Percentiles rank a stretch among this genome's conserved stretches.
Conservation (phyloP, 2,329 filamentous ascomycete species). For the Fusarium sp. region DNA sequence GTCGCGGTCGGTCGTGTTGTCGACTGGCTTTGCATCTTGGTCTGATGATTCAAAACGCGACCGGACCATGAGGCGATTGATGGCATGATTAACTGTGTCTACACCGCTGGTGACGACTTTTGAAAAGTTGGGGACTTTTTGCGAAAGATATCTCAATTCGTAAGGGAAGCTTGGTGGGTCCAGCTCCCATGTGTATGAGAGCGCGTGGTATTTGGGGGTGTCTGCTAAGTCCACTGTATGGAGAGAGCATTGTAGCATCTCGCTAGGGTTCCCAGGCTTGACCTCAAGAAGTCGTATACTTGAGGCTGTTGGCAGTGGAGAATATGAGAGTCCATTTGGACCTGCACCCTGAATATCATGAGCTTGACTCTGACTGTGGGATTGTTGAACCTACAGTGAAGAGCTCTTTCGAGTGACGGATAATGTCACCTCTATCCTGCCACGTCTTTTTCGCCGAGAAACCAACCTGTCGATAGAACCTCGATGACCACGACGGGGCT, state of each 20-base stretch:
- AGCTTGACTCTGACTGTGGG: rapidly evolving
- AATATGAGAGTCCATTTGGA: not conserved
- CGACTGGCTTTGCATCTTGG: not conserved
- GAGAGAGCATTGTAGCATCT: not conserved
- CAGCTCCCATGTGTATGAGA: not conserved
- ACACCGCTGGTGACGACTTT: not conserved
- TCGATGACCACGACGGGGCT: not conserved
- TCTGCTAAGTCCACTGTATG: not conserved
- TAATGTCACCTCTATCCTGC: not conserved
- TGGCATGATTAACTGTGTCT: not conserved
- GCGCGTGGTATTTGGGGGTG: not conserved
- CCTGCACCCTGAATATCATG: not conserved
- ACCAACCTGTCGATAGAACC: not conserved
- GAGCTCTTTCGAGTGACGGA: not conserved
- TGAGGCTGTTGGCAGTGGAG: not conserved
- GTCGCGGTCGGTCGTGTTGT: not conserved
- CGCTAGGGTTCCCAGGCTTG: not conserved
- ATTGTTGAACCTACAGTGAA: not conserved
- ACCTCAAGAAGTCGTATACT: not conserved
- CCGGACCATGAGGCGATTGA: not conserved
- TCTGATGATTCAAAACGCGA: not conserved
- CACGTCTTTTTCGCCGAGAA: not conserved
- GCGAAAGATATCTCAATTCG: not conserved
- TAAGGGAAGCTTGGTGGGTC: not conserved
- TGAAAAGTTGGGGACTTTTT: not conserved